Base-by-base conservation (phyloP, 768 basidiomycete genomes). In the Naganishia kalamii region DNA sequence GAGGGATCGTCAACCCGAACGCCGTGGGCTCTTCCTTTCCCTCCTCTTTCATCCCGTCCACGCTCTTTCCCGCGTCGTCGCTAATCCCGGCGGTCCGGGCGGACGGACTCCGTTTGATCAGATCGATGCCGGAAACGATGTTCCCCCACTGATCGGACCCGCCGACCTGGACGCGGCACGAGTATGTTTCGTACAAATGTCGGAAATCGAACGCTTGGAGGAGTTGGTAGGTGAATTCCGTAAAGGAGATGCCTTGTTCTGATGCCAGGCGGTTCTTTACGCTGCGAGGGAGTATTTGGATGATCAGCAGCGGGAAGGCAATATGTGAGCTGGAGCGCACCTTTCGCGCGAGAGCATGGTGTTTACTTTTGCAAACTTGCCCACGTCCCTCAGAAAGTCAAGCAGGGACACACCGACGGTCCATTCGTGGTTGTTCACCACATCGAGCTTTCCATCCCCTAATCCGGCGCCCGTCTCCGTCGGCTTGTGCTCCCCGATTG, bases 131-230 rank as follows among this genome's bases (percentile, higher is more conserved):
- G 29, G 90, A 89, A 32, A 94, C 80, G 69, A 99, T 97, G 75
- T 99, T 99, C 17, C 96, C 96, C 89, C 92, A 96, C 77, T 99
- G 96, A 77, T 99, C 96, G 0, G 92, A 93, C 11, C 96, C 96
- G 52, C 96, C 96, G 44, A 98, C 80, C 78, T 99, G 96, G 46
- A 96, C 84, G 15, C 84, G 84, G 77, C 94, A 97, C 4, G 81
- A 81, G 60, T 84, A 81, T 23, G 82, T 76, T 75, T 88, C 80
- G 66, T 78, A 70, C 10, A 99, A 82, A 70, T 86, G 81, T 69
- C 87, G 84, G 79, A 96, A 99, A 79, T 99, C 96, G 79, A 92
- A 90, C 12, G 92, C 96, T 80, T 99, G 96, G 29, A 99, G 83
- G 25, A 99, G 85, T 73, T 99, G 96, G 77, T 99, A 99, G 3